Base-by-base conservation (phyloP, 768 basidiomycete species). In the Agrocybe pediades region DNA sequence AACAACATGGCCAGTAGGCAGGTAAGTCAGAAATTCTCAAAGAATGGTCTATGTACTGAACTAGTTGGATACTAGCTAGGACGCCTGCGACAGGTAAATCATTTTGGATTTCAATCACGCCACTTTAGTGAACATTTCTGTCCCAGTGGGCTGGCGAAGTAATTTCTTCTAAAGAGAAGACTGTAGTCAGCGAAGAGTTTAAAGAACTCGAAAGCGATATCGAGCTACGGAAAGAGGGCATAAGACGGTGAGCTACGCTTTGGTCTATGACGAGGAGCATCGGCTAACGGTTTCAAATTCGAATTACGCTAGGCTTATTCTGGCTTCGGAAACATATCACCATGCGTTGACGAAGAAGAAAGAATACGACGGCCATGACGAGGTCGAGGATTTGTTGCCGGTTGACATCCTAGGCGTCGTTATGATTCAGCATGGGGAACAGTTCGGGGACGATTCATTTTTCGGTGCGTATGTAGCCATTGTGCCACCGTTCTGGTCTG, bases 111-210 rank as follows among this genome's bases (percentile, higher is more conserved):
- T 62, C 62, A 63, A 69, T 71, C 59, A 63, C 48, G 59, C 69
- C 64, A 68, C 66, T 68, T 59, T 55, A 16, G 9, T 19, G 53
- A 36, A 40, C 19, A 55, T 49, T 46, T 60, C 41, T 62, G n/a
- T n/a, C n/a, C n/a, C n/a, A 95, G 90, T 91, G 92, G 89, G 91
- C 90, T 5, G 91, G 90, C 39, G 92, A 95, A 72, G 88, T 90
- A 61, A 92, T 97, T 49, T 86, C 90, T 36, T 81, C 87, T 21
- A 83, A 87, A 58, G 90, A 93, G 66, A 95, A 90, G 78, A 86
- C 89, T 2, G 71, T 81, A 40, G 79, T 88, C 26, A 84, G 88
- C 2, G 87, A 88, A 21, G 92, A 94, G 57, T 89, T 95, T 67
- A 80, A 74, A 30, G 90, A 88, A 44, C 75, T 95, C 41, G 92